Evolutionary conservation across 805 yeast species (phyloP).

Genomic region (Barnettozyma californica): DNA sequence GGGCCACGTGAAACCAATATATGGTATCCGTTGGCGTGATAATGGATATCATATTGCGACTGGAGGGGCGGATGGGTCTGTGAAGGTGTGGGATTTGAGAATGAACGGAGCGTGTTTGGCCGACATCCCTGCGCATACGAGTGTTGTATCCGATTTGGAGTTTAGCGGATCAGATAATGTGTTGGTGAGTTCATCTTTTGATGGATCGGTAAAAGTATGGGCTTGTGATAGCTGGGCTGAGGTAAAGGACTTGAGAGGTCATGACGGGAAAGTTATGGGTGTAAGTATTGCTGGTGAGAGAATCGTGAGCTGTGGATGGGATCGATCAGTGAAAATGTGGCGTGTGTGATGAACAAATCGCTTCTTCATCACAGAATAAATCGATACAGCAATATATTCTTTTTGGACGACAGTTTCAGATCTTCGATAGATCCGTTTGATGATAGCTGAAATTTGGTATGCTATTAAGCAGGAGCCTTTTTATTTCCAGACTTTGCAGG

Average conservation of each 20-base stretch:
- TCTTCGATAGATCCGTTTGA: no score
- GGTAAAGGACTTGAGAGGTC: conserved; percentile 46
- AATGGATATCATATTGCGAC: conserved; percentile 75
- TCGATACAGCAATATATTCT: no score
- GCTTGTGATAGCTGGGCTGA: conserved; percentile 67
- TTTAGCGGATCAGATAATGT: conserved; percentile 33
- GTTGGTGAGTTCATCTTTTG: conserved; percentile 64
- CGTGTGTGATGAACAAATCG: neutral
- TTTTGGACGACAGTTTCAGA: no score
- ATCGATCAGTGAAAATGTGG: conserved; percentile 70
- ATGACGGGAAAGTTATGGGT: conserved; percentile 67
- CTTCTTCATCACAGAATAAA: no score
- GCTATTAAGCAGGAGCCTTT: no score
- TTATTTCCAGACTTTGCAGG: no score
- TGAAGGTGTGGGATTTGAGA: conserved; percentile 86
- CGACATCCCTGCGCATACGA: conserved; percentile 70
- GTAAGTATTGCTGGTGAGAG: conserved; percentile 48
- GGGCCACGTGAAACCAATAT: conserved; percentile 71
- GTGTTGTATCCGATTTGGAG: conserved; percentile 59
- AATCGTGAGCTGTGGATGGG: conserved; percentile 77
- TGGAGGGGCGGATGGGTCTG: conserved; percentile 77
- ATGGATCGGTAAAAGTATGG: conserved; percentile 58
- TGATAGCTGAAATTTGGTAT: no score
- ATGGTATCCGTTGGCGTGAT: conserved; percentile 66
- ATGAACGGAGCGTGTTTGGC: conserved; percentile 31